phyloP scores from a whole-genome alignment of 1,139 yeast genomes.

The Candida mesenterica region DNA sequence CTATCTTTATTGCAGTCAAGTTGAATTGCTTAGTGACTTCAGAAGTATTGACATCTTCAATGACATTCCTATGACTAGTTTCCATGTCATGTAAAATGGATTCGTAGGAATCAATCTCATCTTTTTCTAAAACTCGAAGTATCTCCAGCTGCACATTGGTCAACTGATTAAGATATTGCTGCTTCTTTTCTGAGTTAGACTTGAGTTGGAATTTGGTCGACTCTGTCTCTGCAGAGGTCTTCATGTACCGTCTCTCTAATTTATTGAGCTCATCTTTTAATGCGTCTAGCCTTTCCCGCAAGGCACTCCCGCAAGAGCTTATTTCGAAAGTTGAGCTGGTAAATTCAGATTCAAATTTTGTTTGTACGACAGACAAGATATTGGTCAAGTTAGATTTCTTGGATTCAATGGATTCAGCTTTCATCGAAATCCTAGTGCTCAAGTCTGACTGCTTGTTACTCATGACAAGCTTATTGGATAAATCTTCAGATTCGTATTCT shows the following conservation, averaged over 20 bases:
- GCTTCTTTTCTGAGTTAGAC: slow-evolving; percentile 13
- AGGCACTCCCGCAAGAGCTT: slow-evolving; percentile 20
- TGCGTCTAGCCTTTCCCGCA: slow-evolving; percentile 15
- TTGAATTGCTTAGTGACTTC: slow-evolving; percentile 68
- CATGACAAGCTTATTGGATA: slow-evolving; percentile 48
- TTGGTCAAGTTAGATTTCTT: slow-evolving; percentile 21
- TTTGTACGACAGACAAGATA: slow-evolving; percentile 17
- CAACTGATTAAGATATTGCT: slow-evolving; percentile 18
- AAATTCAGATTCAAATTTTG: slow-evolving; percentile 15
- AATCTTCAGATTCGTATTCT: slow-evolving; percentile 55
- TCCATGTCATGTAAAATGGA: slow-evolving; percentile 55
- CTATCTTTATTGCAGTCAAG: slow-evolving; percentile 59
- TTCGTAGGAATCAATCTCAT: slow-evolving; percentile 51
- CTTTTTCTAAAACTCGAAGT: slow-evolving; percentile 34
- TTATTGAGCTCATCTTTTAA: slow-evolving; percentile 11
- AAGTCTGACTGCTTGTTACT: slow-evolving; percentile 61
- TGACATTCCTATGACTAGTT: slow-evolving; percentile 54
- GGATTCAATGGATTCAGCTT: slow-evolving; percentile 13
- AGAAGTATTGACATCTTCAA: slow-evolving; percentile 61
- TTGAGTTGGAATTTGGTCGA: slow-evolving; percentile 15
- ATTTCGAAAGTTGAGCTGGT: slow-evolving; percentile 21
- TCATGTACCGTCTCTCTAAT: slow-evolving; percentile 11
- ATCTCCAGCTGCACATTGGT: slow-evolving; percentile 20
- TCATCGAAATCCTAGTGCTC: slow-evolving; percentile 13
- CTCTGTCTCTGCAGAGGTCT: slow-evolving; percentile 11